Evolutionary conservation across 1,284 basidiomycete species (phyloP).

Genomic region (Cutaneotrichosporon sp.): DNA sequence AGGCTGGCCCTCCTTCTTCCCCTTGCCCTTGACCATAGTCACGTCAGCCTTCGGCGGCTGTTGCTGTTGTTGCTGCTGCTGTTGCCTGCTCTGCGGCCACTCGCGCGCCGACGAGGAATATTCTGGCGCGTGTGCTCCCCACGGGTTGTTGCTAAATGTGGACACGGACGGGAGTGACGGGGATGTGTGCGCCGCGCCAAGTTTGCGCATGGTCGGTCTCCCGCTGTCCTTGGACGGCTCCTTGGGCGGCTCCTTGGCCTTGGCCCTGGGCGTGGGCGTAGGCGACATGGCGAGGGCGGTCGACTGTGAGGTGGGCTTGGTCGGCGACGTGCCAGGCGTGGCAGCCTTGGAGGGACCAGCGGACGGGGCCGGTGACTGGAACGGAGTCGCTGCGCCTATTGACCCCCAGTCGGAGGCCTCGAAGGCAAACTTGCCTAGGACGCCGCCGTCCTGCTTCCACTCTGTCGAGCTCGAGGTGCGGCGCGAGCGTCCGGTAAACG

Average conservation of each 20-base stretch:
- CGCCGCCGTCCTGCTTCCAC: conserved; percentile 25
- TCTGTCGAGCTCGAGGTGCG: conserved; percentile 9
- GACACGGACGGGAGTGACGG: conserved; percentile 6
- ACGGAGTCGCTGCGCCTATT: background rate
- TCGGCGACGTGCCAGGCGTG: conserved; percentile 1
- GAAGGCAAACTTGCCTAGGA: conserved; percentile 24
- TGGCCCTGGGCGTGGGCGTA: background rate
- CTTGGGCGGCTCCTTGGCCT: background rate
- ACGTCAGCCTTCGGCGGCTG: background rate
- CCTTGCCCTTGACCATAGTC: conserved; percentile 1
- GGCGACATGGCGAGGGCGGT: conserved; percentile 1
- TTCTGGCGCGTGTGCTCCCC: background rate
- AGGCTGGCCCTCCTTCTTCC: background rate
- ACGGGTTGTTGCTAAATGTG: background rate
- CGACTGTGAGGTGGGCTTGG: background rate
- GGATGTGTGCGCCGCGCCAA: conserved; percentile 1
- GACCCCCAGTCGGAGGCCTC: conserved; percentile 18
- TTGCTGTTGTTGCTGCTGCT: background rate
- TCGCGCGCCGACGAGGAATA: background rate
- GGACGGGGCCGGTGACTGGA: background rate
- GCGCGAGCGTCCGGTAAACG: conserved; percentile 16
- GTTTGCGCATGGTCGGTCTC: conserved; percentile 3
- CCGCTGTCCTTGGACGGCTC: background rate
- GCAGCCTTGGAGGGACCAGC: background rate
- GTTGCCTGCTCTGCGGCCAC: background rate